Evolutionary conservation across 306 rosid species (phyloP).

Genomic region (Cercis canadensis): DNA sequence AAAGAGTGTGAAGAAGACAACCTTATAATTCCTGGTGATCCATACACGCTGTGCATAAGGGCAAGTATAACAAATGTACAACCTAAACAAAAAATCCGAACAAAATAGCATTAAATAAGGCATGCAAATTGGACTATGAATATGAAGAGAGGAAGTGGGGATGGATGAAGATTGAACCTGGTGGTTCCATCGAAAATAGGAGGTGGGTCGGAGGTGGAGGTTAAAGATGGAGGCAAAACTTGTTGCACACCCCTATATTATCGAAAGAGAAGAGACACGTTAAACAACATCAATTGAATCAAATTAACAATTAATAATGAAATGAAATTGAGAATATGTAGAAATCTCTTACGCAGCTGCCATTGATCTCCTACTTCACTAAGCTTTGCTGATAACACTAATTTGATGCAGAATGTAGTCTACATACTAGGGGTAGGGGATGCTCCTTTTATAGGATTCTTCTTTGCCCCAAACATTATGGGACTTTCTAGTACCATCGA

Average conservation of each 20-base stretch:
- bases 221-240: constrained; percentile 42
- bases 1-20: constrained; percentile 20
- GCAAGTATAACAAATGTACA: constrained; percentile 49
- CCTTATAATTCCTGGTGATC: constrained; percentile 70
- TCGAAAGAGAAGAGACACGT: neutral
- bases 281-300: neutral
- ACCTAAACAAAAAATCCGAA: constrained; percentile 34
- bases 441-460: too few relatives aligned
- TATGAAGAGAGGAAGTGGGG: neutral
- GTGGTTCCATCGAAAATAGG: constrained; percentile 65
- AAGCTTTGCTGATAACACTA: neutral
- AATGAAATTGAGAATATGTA: neutral
- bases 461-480: too few relatives aligned
- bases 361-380: neutral
- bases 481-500: too few relatives aligned
- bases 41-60: constrained; percentile 74
- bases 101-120: neutral
- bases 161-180: constrained; percentile 39
- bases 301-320: neutral
- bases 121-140: neutral
- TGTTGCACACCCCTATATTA: constrained; percentile 31
- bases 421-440: too few relatives aligned
- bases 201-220: constrained; percentile 54
- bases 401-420: too few relatives aligned
- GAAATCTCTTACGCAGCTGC: constrained; percentile 31